Evolutionary conservation across 495 filamentous ascomycete genomes (phyloP), one percentile per base, ranked within the genome.

Genomic region (Xylaria intraflava): DNA sequence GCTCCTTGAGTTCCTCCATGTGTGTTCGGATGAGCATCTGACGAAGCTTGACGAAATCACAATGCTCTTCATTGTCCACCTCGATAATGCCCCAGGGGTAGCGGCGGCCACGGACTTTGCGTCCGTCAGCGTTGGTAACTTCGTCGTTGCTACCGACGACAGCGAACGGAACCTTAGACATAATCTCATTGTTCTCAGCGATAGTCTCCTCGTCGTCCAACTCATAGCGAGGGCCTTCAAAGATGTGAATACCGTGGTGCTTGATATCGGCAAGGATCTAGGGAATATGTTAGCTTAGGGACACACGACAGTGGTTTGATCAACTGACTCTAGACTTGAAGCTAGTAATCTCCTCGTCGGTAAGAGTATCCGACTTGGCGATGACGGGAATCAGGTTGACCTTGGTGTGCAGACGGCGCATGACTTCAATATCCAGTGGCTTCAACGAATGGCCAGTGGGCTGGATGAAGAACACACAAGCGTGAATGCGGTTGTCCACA

Each of bases 1-100:
- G 89, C 79, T 98, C 93, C 84, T 98, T 98, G 74, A 98, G 89
- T 78, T 98, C 93, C 68, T 98, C 93, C 93, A 98, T 98, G 82
- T 98, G 93, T 53, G 93, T 98, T 73, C 93, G 89, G 74, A 98
- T 97, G 62, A 98, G 83, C 93, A 98, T 98, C 72, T 98, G 93
- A 65, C 93, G 90, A 46, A 98, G 82, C 83, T 98, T 98, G 74
- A 97, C 94, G 58, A 98, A 98, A 73, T 98, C 93, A 72, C 93
- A 98, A 78, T 98, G 93, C 70, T 98, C 93, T 80, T 97, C 94
- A 71, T 98, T 98, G 75, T 98, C 93, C 57, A 98, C 93, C 75
- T 98, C 93, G 60, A 97, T 97, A 60, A 93, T 82, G 78, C 93
- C 93, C 93, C 93, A 98, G 19, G 94, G 94, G 76, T 98, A 98